A percentile compares a stretch with the other conserved stretches of the same genome.
These are phyloP conservation scores for Acacia melanoxylon DNA, from an alignment of 306 rosid genomes.

Conservation along the genomic window DNA sequence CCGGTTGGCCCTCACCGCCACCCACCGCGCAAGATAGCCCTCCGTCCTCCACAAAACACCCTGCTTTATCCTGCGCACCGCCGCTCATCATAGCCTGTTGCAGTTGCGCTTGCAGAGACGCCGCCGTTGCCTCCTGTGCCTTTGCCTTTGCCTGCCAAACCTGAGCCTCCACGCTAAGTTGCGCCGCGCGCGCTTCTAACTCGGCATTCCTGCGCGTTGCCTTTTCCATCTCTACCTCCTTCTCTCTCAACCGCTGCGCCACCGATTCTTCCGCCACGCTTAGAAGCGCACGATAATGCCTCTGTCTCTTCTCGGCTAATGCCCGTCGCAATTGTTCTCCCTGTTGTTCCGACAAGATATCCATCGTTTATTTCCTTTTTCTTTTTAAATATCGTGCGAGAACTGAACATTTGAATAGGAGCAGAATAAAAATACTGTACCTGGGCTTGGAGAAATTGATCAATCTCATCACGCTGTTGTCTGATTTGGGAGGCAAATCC, in stretches of 20 bases:
- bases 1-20: slow-evolving; percentile 53
- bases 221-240: slow-evolving; percentile 64
- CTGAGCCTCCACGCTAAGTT: slow-evolving; percentile 68
- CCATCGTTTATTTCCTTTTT: background rate
- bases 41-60: slow-evolving; percentile 28
- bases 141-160: slow-evolving; percentile 83
- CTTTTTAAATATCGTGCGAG: background rate
- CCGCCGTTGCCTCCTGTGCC: slow-evolving; percentile 74
- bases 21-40: slow-evolving; percentile 48
- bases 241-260: slow-evolving; percentile 58
- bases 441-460: slow-evolving; percentile 76
- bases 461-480: slow-evolving; percentile 72
- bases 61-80: slow-evolving; percentile 35
- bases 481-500: slow-evolving; percentile 66
- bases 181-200: slow-evolving; percentile 84
- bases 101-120: slow-evolving; percentile 67
- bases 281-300: slow-evolving; percentile 62
- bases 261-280: slow-evolving; percentile 65
- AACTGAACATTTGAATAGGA: background rate
- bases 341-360: slow-evolving; percentile 30
- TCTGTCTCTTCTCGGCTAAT: slow-evolving; percentile 68
- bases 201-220: slow-evolving; percentile 72
- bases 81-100: slow-evolving; percentile 64
- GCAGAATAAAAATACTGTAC: slow-evolving; percentile 31
- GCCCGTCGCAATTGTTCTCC: slow-evolving; percentile 67